Conservation (phyloP, 805 yeast species). For the Pichia occidentalis region DNA sequence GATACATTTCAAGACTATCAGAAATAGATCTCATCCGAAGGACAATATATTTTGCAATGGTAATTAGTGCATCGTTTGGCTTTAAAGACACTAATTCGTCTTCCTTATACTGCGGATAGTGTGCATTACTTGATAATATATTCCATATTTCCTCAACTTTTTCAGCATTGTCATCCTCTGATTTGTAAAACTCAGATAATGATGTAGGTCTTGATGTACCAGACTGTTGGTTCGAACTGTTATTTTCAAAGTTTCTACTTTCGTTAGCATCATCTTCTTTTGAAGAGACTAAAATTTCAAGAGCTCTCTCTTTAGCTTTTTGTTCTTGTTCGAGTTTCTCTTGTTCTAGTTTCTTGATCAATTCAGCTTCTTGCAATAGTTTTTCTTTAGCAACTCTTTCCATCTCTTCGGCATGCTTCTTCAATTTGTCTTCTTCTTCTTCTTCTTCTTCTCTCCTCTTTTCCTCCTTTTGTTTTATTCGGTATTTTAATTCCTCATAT, state of each 20-base stretch:
- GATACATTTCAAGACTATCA: background rate
- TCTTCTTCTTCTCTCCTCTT: conserved; percentile 77
- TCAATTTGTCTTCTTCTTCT: conserved; percentile 18
- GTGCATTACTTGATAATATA: background rate
- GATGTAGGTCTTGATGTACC: too few relatives aligned
- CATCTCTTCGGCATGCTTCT: conserved; percentile 7
- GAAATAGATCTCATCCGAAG: conserved; percentile 7
- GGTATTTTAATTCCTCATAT: conserved; percentile 59
- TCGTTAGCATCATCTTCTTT: background rate
- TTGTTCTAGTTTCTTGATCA: background rate
- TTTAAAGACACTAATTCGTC: conserved; percentile 5
- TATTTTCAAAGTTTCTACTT: background rate
- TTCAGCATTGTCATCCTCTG: background rate
- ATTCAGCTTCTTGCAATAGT: too few relatives aligned
- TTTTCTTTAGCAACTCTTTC: conserved; percentile 1
- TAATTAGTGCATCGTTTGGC: conserved; percentile 10
- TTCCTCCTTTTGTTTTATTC: conserved; percentile 81
- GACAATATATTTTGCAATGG: conserved; percentile 1
- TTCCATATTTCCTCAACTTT: background rate
- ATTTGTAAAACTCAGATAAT: background rate
- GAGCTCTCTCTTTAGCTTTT: background rate
- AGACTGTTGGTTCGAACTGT: background rate
- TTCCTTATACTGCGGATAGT: background rate
- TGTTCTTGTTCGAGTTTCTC: background rate
- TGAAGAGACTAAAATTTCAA: conserved; percentile 1